Base-by-base conservation (phyloP, 2,329 filamentous ascomycete species). In the Colletotrichum orchidophilum region DNA sequence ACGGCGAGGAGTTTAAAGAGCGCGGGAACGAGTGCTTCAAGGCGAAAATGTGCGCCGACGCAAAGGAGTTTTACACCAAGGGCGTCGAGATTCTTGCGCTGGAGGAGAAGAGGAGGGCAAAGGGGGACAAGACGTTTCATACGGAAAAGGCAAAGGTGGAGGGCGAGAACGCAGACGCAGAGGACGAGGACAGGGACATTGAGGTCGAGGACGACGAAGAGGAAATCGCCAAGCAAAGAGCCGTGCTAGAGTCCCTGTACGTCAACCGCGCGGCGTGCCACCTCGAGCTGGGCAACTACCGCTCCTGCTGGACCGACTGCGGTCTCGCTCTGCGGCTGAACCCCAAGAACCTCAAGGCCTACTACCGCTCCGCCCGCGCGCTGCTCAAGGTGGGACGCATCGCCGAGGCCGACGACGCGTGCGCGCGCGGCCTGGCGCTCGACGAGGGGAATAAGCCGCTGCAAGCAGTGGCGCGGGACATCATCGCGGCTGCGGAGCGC, bases 251-350 rank as follows among this genome's bases (percentile, higher is more conserved):
- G 82, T 88, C 91, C 1, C 92, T 94, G 72, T 91, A 95, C 80
- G 90, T 93, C 73, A 99, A 99, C 82, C 91, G 96, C 72, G 95
- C 96, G 1, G 90, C 97, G 31, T 97, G 94, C 82, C 93, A 98
- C 80, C 86, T 99, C 72, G 92, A 95, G 81, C 87, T 98, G 74
- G 89, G 90, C 79, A 99, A 99, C 84, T 96, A 95, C 83, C 92
- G 96, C 74, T 92, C 91, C 73, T 95, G 93, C 82, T 97, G 92
- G 77, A 87, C 92, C 58, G 96, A 98, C 85, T 96, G 95, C 81
- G 93, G 92, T 2, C 87, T 90, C 8, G 92, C 94, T 1, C 87
- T 99, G 71, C 89, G 91, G 49, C 85, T 98, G 70, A 97, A 98
- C 81, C 88, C 91, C 3, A 81, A 80, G 61, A 98, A 97, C 80